Evolutionary conservation across 257 asterid genomes (phyloP), one percentile per base, ranked within the genome.

Genomic region (Gardenia jasminoides): DNA sequence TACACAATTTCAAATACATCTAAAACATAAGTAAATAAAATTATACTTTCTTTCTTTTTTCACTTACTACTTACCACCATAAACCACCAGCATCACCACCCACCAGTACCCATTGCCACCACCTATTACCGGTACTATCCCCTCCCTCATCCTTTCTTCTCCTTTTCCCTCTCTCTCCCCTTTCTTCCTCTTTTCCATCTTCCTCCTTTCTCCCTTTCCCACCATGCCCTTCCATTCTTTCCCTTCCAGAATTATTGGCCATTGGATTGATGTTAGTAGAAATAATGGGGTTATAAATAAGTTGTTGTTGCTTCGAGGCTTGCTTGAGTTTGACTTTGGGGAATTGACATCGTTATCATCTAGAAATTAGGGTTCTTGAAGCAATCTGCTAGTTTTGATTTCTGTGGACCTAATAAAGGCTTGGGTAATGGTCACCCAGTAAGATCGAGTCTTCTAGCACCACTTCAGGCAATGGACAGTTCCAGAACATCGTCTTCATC

Each of bases 381-480:
- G 82, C 79, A 85, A 80, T 74, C 85, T 78, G 77, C 20, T 68
- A 80, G 77, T 65, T 54, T 65, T 26, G n/a, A 24, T n/a, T 59
- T 2, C 4, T 52, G 64, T 12, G 47, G 22, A 22, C 39, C n/a
- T 59, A 22, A 61, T 4, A 26, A 47, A 47, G 52, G 39, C 2
- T 59, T 59, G 22, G 59, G 46, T 13, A 24, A 59, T 48, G 83
- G 85, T 59, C 64, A 54, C 15, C 81, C 24, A 43, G 79, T 79
- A 56, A 85, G 90, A 86, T 91, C 87, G 86, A 83, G 79, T 61
- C 82, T 85, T 78, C 76, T 80, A 72, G 83, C 85, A 83, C 93
- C 92, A 72, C 82, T 91, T 80, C 87, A 82, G 87, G 93, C 96
- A 64, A 87, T 84, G 90, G 97, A 90, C 76, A 85, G 84, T 78